Evolutionary conservation across 73 alveolate genomes (phyloP).

Genomic region (Paraurostyla sp.): DNA sequence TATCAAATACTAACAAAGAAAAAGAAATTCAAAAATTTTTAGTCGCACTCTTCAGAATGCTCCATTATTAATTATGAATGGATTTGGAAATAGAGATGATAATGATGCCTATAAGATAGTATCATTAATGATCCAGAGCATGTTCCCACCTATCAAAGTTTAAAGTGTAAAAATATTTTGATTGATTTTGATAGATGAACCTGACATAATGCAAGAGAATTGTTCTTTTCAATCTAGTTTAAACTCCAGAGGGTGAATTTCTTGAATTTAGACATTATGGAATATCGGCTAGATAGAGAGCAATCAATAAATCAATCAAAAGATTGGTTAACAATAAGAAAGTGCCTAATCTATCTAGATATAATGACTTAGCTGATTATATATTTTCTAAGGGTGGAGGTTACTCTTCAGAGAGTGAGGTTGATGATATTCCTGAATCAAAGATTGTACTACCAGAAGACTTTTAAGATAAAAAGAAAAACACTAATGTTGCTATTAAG

Average conservation of each 20-base stretch:
- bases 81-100: constrained; percentile 66
- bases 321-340: constrained; percentile 79
- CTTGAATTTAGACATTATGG: constrained; percentile 92
- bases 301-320: constrained; percentile 89
- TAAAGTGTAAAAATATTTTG: constrained; percentile 61
- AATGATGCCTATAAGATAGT: constrained; percentile 65
- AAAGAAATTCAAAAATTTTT: constrained; percentile 43
- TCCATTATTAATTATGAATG: constrained; percentile 78
- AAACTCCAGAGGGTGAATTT: no score
- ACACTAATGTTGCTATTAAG: constrained; percentile 78
- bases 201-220: constrained; percentile 90
- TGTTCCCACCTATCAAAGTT: constrained; percentile 82
- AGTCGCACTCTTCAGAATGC: constrained; percentile 50
- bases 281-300: constrained; percentile 82
- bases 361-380: constrained; percentile 89
- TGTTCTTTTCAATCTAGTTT: constrained; percentile 86
- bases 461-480: constrained; percentile 82
- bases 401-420: constrained; percentile 88
- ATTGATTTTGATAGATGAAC: constrained; percentile 75
- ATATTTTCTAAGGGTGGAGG: constrained; percentile 69
- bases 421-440: constrained; percentile 87
- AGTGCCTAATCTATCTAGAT: constrained; percentile 86
- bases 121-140: constrained; percentile 67
- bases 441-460: constrained; percentile 82
- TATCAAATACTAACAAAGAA: constrained; percentile 65